phyloP scores from a whole-genome alignment of 306 rosid species.

The Urtica urens region DNA sequence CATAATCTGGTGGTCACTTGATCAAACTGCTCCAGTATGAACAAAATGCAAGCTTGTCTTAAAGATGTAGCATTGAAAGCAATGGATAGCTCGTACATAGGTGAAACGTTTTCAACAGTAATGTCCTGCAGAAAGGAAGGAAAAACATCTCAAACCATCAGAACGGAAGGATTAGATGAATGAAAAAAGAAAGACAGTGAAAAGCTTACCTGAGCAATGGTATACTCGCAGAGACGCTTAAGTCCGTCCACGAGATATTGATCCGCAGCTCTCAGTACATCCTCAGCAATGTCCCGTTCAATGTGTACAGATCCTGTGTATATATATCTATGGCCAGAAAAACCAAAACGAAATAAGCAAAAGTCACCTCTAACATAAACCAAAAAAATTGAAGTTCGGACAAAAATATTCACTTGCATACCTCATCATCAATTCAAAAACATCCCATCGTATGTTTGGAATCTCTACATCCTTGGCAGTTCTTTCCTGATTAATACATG shows the following conservation, averaged over 20 bases:
- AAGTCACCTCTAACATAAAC: too few relatives aligned
- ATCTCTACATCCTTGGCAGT: slow-evolving; percentile 24
- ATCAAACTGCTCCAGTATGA: slow-evolving; percentile 43
- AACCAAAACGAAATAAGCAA: not conserved
- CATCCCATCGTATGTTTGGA: slow-evolving; percentile 27
- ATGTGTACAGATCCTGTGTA: slow-evolving; percentile 51
- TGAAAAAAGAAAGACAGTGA: not conserved
- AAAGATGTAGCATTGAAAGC: slow-evolving; percentile 48
- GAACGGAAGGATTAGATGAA: not conserved
- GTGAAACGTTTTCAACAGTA: slow-evolving; percentile 34
- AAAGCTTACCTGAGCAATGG: slow-evolving; percentile 45
- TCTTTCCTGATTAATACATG: too few relatives aligned
- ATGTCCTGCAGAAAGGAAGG: slow-evolving; percentile 30
- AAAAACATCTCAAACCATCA: slow-evolving; percentile 1
- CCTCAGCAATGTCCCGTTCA: slow-evolving; percentile 38
- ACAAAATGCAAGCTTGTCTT: slow-evolving; percentile 45
- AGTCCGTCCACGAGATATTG: slow-evolving; percentile 72
- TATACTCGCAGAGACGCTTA: slow-evolving; percentile 47
- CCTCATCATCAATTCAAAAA: slow-evolving; percentile 33
- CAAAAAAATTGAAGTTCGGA: too few relatives aligned
- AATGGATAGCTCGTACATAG: slow-evolving; percentile 41
- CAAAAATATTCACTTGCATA: not conserved
- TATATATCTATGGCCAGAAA: slow-evolving; percentile 37
- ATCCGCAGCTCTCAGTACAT: slow-evolving; percentile 65
- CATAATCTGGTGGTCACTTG: slow-evolving; percentile 34